A percentile compares a stretch with the other conserved stretches of the same genome.
Conservation (phyloP, 2,329 filamentous ascomycete species). For the Epichloe gansuensis region DNA sequence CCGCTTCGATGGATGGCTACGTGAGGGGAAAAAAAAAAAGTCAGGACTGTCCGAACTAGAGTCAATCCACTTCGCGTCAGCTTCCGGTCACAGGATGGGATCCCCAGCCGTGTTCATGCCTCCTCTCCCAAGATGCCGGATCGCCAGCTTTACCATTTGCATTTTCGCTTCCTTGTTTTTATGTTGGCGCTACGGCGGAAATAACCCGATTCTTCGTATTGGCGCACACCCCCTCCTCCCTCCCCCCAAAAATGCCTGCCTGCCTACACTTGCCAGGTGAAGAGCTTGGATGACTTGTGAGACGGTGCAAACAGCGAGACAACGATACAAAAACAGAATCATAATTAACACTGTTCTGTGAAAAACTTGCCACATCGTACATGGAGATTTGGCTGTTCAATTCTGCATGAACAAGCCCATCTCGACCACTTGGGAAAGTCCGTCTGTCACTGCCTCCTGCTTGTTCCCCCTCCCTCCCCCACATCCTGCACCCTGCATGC, state of each 20-base stretch:
- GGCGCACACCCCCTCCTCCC: conserved; percentile 12
- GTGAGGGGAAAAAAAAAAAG: background rate
- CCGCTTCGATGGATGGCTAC: background rate
- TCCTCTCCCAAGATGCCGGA: conserved; percentile 4
- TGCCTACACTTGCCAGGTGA: background rate
- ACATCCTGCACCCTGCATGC: conserved; percentile 1
- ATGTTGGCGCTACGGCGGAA: conserved; percentile 19
- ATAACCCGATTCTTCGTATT: conserved; percentile 20
- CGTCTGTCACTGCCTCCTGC: background rate
- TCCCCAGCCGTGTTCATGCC: background rate
- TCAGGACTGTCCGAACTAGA: background rate
- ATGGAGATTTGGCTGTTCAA: too few relatives aligned
- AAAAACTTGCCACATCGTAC: too few relatives aligned
- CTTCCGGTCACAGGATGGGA: background rate
- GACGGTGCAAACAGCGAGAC: background rate
- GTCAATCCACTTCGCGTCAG: conserved; percentile 1
- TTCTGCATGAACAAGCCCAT: too few relatives aligned
- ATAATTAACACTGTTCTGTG: too few relatives aligned
- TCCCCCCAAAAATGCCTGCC: background rate
- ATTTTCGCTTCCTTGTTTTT: background rate
- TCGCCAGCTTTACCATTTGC: conserved; percentile 4
- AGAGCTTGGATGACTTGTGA: background rate
- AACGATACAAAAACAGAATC: too few relatives aligned
- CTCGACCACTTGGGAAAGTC: too few relatives aligned
- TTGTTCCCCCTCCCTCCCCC: background rate